Evolutionary conservation across 306 rosid genomes (phyloP), one percentile per base, ranked within the genome.

Genomic region (Clitoria ternatea): DNA sequence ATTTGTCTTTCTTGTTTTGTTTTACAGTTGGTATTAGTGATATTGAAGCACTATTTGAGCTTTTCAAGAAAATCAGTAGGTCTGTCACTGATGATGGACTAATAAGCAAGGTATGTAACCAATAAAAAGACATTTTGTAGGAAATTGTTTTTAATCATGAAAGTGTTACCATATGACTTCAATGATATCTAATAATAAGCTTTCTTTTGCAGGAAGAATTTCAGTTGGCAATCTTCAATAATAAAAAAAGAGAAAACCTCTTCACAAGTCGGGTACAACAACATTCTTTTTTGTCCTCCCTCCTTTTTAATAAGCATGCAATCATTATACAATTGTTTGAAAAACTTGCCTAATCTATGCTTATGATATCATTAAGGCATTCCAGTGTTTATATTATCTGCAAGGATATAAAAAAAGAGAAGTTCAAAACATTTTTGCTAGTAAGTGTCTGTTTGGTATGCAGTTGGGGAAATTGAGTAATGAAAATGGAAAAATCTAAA

Each of bases 21-120:
- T 83, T 72, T 18, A 2, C 84, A 93, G 98, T 93, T 39, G 81
- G 89, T 10, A 88, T 93, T 9, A 90, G 90, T 14, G 98, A 93
- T 68, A 89, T 90, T 76, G 98, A 93, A 87, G 98, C 98, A 49
- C 75, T 93, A 13, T 88, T 84, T 78, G 98, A 93, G 81, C 94
- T 93, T 45, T 93, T 79, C 54, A 93, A 93, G 86, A 87, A 84
- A 70, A 90, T 90, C 52, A 88, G 98, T 75, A 36, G 87, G 27
- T 90, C 97, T 2, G 85, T 93, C 61, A 57, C 74, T 69, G 96
- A 90, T 59, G 98, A 93, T 84, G 97, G 94, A 56, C 77, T 93
- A 33, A 93, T 93, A 87, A 90, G 81, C 76, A 87, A 93, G 97
- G 98, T 90, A 93, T 96, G 98, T 90, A 88, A 53, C 36, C 39